Percentiles rank a stretch among this genome's conserved stretches.
Conservation (phyloP, 352 stramenopile species). For the Pythium pectinolyticum region DNA sequence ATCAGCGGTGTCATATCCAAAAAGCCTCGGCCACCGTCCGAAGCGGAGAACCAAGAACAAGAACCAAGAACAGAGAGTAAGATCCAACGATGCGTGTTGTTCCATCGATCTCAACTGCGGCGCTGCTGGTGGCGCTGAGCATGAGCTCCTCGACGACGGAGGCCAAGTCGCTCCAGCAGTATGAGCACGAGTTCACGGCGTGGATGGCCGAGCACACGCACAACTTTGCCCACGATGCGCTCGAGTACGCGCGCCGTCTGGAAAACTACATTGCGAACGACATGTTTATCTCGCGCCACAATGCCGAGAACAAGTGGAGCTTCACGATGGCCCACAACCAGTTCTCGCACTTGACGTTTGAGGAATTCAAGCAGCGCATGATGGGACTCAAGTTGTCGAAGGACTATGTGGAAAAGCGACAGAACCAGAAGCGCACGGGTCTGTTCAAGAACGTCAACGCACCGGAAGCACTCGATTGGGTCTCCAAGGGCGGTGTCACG, state of each 20-base stretch:
- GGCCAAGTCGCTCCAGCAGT: constrained; percentile 64
- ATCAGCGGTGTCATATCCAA: constrained; percentile 23
- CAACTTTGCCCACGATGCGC: constrained; percentile 49
- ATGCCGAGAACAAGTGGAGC: constrained; percentile 64
- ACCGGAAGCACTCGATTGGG: constrained; percentile 93
- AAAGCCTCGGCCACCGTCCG: constrained; percentile 8
- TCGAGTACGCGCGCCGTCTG: constrained; percentile 69
- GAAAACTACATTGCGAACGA: constrained; percentile 85
- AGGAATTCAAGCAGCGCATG: constrained; percentile 91
- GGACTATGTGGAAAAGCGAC: constrained; percentile 64
- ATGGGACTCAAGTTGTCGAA: constrained; percentile 53
- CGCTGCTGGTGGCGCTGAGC: constrained; percentile 23
- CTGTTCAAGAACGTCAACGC: constrained; percentile 39
- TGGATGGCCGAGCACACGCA: constrained; percentile 60
- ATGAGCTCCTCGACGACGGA: constrained; percentile 33
- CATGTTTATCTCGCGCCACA: constrained; percentile 87
- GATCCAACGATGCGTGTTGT: constrained; percentile 23
- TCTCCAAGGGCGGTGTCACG: constrained; percentile 92
- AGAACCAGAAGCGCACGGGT: constrained; percentile 37
- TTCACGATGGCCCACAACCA: constrained; percentile 93
- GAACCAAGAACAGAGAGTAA: neutral
- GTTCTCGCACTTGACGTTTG: constrained; percentile 94
- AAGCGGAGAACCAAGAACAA: constrained; percentile 10
- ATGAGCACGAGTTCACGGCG: constrained; percentile 69
- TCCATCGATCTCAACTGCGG: neutral